A percentile compares a stretch with the other conserved stretches of the same genome.
phyloP scores from a whole-genome alignment of 176 grass and related monocot species.

The Melocanna baccifera region DNA sequence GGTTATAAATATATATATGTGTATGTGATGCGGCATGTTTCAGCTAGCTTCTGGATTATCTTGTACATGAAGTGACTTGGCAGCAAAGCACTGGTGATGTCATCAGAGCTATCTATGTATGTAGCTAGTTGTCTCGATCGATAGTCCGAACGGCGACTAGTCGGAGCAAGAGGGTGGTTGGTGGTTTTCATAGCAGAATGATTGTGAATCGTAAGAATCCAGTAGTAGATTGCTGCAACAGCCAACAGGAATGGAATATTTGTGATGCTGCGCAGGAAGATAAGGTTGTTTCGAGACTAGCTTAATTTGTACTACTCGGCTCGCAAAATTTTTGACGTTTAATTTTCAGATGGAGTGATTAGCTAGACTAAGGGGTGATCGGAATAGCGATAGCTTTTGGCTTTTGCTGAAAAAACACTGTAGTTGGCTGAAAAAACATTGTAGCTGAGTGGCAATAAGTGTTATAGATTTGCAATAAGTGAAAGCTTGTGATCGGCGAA shows the following conservation, averaged over 20 bases:
- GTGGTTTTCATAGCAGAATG: constrained; percentile 25
- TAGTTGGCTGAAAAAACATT: no score
- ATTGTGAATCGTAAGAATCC: constrained; percentile 22
- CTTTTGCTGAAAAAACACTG: no score
- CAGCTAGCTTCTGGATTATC: constrained; percentile 33
- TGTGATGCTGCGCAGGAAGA: neutral
- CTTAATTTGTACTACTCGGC: constrained; percentile 9
- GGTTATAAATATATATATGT: neutral
- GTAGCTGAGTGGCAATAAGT: no score
- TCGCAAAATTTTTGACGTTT: neutral
- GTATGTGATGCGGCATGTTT: neutral
- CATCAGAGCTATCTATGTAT: constrained; percentile 26
- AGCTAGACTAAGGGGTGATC: no score
- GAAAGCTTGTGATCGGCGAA: no score
- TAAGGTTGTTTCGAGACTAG: constrained; percentile 19
- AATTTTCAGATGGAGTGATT: neutral
- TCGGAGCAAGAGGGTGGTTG: neutral
- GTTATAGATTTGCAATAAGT: no score
- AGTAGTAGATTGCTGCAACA: constrained; percentile 34
- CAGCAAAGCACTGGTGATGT: constrained; percentile 41
- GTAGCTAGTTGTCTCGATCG: constrained; percentile 4
- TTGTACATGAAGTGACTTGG: constrained; percentile 50
- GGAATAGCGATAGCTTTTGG: no score
- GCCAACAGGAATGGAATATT: neutral
- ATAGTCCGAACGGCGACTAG: neutral